phyloP scores from a whole-genome alignment of 1,284 basidiomycete genomes.

The Phylloporus sp. region DNA sequence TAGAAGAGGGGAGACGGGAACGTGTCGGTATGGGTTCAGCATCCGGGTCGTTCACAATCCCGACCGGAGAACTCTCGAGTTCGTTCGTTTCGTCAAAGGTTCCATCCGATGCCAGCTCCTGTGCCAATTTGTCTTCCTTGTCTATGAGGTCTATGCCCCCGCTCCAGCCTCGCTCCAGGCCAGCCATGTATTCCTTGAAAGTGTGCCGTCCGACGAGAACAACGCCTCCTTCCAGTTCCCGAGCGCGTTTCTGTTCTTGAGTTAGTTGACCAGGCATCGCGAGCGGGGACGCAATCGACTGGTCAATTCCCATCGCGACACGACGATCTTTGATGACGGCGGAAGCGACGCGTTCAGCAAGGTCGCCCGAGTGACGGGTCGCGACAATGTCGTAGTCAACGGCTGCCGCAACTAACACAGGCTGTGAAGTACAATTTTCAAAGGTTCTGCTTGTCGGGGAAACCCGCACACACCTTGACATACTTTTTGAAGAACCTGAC shows the following conservation, averaged over 20 bases:
- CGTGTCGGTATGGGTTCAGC: conserved; percentile 44
- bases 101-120: conserved; percentile 71
- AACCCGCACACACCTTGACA: conserved; percentile 77
- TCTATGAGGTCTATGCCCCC: conserved; percentile 72
- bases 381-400: conserved; percentile 89
- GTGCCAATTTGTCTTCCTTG: conserved; percentile 76
- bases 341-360: conserved; percentile 77
- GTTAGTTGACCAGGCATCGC: conserved; percentile 62
- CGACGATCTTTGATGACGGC: conserved; percentile 71
- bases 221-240: conserved; percentile 81
- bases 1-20: conserved; percentile 46
- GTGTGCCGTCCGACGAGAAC: conserved; percentile 91
- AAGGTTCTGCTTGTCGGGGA: conserved; percentile 7
- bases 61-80: conserved; percentile 26
- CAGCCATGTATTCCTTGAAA: conserved; percentile 94
- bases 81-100: conserved; percentile 73
- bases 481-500: conserved; percentile 93
- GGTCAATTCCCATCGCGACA: conserved; percentile 64
- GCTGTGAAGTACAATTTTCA: conserved; percentile 51
- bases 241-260: conserved; percentile 57
- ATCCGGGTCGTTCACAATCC: conserved; percentile 34
- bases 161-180: conserved; percentile 87
- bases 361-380: conserved; percentile 85
- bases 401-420: conserved; percentile 91
- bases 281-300: conserved; percentile 46